phyloP scores from a whole-genome alignment of 106 monocot species.

The Dendrobium nobile region DNA sequence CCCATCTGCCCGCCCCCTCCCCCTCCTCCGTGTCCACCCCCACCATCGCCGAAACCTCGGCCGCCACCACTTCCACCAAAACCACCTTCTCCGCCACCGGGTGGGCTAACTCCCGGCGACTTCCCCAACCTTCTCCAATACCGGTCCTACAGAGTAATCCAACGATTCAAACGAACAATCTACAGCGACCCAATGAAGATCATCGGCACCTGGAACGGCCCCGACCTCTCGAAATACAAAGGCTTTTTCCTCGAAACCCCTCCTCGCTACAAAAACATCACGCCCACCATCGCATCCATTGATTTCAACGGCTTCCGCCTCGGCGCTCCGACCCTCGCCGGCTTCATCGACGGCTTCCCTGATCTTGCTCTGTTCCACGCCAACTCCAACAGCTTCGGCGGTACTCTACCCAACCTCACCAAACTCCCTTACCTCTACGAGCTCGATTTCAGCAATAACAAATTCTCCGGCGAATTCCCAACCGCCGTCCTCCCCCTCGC shows the following conservation, averaged over 20 bases:
- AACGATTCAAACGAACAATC: conserved; percentile 36
- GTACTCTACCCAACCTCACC: conserved; percentile 25
- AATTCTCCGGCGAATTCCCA: conserved; percentile 36
- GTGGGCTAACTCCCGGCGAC: neutral
- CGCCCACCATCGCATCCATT: conserved; percentile 23
- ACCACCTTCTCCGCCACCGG: neutral
- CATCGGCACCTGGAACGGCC: conserved; percentile 21
- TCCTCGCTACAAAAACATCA: conserved; percentile 3
- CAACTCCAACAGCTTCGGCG: conserved; percentile 34
- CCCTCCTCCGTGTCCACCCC: neutral
- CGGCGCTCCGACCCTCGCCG: conserved; percentile 10
- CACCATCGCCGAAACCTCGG: neutral
- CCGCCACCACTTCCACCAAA: neutral
- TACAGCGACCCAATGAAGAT: conserved; percentile 26
- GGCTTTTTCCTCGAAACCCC: conserved; percentile 36
- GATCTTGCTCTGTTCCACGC: conserved; percentile 37
- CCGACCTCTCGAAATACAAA: conserved; percentile 17
- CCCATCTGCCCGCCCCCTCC: neutral
- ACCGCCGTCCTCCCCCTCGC: conserved; percentile 3
- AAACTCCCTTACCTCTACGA: conserved; percentile 39
- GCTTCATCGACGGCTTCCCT: conserved; percentile 28
- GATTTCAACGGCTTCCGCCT: conserved; percentile 14
- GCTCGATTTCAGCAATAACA: conserved; percentile 66
- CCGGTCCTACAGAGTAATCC: conserved; percentile 19
- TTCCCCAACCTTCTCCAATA: neutral